These are phyloP conservation scores for Pseudevernia furfuracea DNA, from an alignment of 495 filamentous ascomycete genomes.

Conservation along the genomic window DNA sequence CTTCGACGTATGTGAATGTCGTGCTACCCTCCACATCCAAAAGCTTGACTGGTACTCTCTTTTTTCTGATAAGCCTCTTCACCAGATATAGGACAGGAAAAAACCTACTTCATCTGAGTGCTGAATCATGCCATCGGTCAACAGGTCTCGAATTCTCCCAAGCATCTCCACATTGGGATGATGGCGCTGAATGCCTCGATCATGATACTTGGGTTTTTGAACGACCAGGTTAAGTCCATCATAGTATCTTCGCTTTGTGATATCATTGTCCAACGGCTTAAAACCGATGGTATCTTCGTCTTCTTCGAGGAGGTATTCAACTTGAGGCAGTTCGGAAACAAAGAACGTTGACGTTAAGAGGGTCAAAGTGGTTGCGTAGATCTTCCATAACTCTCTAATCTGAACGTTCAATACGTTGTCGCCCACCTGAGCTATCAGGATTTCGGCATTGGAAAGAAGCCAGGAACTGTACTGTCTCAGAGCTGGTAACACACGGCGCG, in stretches of 20 bases:
- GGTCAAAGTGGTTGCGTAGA: slow-evolving; percentile 61
- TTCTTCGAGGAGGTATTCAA: slow-evolving; percentile 68
- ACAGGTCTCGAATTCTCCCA: slow-evolving; percentile 57
- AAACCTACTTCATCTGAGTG: slow-evolving; percentile 45
- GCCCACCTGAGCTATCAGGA: slow-evolving; percentile 46
- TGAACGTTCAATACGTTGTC: slow-evolving; percentile 51
- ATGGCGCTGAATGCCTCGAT: slow-evolving; percentile 47
- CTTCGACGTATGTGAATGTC: slow-evolving; percentile 50
- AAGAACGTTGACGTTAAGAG: slow-evolving; percentile 55
- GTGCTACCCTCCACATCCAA: slow-evolving; percentile 36
- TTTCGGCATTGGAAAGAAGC: slow-evolving; percentile 47
- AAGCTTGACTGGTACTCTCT: slow-evolving; percentile 42
- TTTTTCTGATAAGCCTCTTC: slow-evolving; percentile 1
- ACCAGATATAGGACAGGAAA: slow-evolving; percentile 10
- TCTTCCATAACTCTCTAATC: slow-evolving; percentile 62
- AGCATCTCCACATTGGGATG: slow-evolving; percentile 66
- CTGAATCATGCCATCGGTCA: slow-evolving; percentile 57
- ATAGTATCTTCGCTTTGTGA: slow-evolving; percentile 45
- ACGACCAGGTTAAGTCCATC: slow-evolving; percentile 24
- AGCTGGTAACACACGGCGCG: slow-evolving; percentile 58
- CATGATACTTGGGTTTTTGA: slow-evolving; percentile 51
- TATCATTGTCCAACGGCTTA: slow-evolving; percentile 50
- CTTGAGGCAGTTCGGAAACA: slow-evolving; percentile 44
- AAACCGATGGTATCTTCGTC: slow-evolving; percentile 72
- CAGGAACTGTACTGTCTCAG: slow-evolving; percentile 69